Conservation (phyloP, 164 flowering plant species). For the Berberis thunbergii region DNA sequence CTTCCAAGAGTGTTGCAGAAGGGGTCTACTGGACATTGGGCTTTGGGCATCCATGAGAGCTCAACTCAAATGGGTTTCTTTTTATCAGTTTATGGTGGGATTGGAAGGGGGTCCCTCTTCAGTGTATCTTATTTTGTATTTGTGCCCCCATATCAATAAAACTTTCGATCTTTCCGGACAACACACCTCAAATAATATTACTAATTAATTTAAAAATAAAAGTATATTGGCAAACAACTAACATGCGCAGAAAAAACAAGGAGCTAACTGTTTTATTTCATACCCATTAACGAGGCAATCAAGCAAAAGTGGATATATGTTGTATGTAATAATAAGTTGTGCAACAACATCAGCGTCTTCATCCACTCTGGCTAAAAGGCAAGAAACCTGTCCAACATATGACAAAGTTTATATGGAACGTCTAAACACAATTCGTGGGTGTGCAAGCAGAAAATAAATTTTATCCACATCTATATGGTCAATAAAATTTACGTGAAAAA, state of each 20-base stretch:
- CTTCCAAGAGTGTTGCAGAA: too few species aligned
- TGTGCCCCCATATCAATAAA: neutral
- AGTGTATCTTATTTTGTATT: neutral
- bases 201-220: too few species aligned
- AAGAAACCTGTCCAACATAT: conserved; percentile 46
- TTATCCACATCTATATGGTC: too few species aligned
- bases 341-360: conserved; percentile 24
- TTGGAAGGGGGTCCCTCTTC: too few species aligned
- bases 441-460: neutral
- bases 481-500: too few species aligned
- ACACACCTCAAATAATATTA: too few species aligned
- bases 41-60: too few species aligned
- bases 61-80: neutral
- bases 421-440: neutral
- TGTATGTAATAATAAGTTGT: conserved; percentile 38
- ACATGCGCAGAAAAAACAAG: too few species aligned
- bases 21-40: too few species aligned
- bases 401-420: neutral
- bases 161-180: too few species aligned
- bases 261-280: neutral
- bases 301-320: conserved; percentile 66
- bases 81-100: neutral
- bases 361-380: conserved; percentile 43
- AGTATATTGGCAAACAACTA: too few species aligned
- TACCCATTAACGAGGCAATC: conserved; percentile 73